phyloP scores from a whole-genome alignment of 78 protist species.

The Chrysochromulina tobinii region DNA sequence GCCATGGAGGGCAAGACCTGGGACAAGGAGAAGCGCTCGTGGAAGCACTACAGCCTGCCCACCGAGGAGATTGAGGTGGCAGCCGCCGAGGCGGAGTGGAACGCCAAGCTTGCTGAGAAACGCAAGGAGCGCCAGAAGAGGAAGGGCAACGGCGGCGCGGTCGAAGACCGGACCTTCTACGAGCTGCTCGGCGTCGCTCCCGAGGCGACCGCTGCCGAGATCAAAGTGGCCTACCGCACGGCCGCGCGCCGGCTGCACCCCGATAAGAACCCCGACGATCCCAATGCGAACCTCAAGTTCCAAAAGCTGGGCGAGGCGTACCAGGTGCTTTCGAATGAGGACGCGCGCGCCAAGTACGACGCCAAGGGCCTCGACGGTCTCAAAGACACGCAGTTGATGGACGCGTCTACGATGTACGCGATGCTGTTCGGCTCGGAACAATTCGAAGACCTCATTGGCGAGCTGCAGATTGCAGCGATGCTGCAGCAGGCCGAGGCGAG shows the following conservation, averaged over 20 bases:
- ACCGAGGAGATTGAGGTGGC: neutral
- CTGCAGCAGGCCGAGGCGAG: neutral
- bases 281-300: slow-evolving; percentile 14
- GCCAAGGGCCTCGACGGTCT: neutral
- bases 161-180: neutral
- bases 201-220: slow-evolving; percentile 30
- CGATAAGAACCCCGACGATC: slow-evolving; percentile 42
- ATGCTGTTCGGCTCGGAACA: slow-evolving; percentile 9
- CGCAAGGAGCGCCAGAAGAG: neutral
- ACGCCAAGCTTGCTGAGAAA: neutral
- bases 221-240: slow-evolving; percentile 43
- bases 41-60: neutral
- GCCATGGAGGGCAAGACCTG: neutral
- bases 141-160: neutral
- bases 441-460: neutral
- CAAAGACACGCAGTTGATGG: neutral
- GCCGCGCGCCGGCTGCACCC: slow-evolving; percentile 48
- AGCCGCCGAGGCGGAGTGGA: neutral
- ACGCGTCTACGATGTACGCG: neutral
- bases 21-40: neutral
- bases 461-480: slow-evolving; percentile 6
- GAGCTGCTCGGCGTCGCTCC: slow-evolving; percentile 28
- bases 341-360: slow-evolving; percentile 27
- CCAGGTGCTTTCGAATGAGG: neutral
- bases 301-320: slow-evolving; percentile 28